Percentiles rank a stretch among this genome's conserved stretches.
Evolutionary conservation across 2,329 filamentous ascomycete genomes (phyloP).

Genomic region (Penicillium sp.): DNA sequence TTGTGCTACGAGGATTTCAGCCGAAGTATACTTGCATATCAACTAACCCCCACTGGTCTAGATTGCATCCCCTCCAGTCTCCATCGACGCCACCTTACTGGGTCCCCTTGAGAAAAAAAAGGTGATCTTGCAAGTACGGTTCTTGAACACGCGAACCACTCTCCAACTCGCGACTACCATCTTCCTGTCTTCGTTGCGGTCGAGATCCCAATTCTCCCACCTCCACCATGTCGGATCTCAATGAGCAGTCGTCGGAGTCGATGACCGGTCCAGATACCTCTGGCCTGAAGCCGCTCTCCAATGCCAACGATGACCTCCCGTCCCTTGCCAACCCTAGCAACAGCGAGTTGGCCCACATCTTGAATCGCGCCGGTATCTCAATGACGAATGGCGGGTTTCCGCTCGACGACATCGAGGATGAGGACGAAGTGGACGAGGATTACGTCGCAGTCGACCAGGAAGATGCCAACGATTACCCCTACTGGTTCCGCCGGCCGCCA

Average conservation of each 20-base stretch:
- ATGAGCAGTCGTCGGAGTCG: slow-evolving; percentile 32
- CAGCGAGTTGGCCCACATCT: slow-evolving; percentile 32
- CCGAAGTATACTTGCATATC: slow-evolving; percentile 16
- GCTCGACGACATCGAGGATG: slow-evolving; percentile 34
- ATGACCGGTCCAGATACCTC: slow-evolving; percentile 28
- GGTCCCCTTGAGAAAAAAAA: slow-evolving; percentile 19
- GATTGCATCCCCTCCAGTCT: slow-evolving; percentile 21
- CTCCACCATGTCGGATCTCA: slow-evolving; percentile 33
- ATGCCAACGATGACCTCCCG: slow-evolving; percentile 28
- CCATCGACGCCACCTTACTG: slow-evolving; percentile 24
- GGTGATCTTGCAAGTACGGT: slow-evolving; percentile 7
- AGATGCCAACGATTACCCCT: slow-evolving; percentile 43
- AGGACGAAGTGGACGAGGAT: slow-evolving; percentile 43
- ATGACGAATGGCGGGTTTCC: slow-evolving; percentile 34
- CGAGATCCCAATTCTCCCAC: slow-evolving; percentile 1
- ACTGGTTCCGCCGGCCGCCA: slow-evolving; percentile 45
- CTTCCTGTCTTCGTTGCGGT: not conserved
- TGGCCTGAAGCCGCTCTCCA: slow-evolving; percentile 36
- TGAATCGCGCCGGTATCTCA: slow-evolving; percentile 30
- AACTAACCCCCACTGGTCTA: slow-evolving; percentile 27
- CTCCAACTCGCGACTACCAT: slow-evolving; percentile 8
- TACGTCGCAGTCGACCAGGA: slow-evolving; percentile 47
- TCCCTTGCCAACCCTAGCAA: slow-evolving; percentile 30
- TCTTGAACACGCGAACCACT: slow-evolving; percentile 10
- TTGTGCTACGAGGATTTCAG: not conserved